Conservation (phyloP, 441 rosid species). For the Breynia disticha region DNA sequence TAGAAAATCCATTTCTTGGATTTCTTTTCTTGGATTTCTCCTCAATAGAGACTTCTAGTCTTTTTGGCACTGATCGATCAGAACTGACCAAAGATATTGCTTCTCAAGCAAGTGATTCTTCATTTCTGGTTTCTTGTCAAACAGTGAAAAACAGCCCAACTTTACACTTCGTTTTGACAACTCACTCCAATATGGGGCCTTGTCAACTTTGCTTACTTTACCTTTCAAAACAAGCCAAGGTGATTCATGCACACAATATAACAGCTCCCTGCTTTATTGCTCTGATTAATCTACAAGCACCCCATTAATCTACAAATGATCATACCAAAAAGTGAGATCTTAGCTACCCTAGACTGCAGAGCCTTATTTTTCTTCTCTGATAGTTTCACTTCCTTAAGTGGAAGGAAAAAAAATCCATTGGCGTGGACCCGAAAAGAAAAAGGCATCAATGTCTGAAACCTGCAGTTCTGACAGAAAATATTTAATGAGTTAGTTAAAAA, state of each 20-base stretch:
- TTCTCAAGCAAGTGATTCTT: constrained; percentile 24
- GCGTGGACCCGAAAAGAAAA: constrained; percentile 12
- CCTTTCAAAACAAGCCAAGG: constrained; percentile 17
- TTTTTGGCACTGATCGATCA: background rate
- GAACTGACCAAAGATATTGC: constrained; percentile 12
- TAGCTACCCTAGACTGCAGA: constrained; percentile 23
- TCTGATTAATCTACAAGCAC: background rate
- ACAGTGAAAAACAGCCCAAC: constrained; percentile 9
- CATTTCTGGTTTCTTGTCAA: constrained; percentile 15
- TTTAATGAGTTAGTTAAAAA: constrained; percentile 21
- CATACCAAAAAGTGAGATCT: constrained; percentile 6
- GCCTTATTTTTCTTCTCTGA: constrained; percentile 8
- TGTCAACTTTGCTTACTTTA: constrained; percentile 10
- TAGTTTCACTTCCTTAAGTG: constrained; percentile 16
- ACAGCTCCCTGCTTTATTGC: constrained; percentile 13
- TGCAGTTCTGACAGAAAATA: constrained; percentile 14
- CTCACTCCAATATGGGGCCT: constrained; percentile 12
- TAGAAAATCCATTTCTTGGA: constrained; percentile 6
- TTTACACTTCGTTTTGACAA: constrained; percentile 20
- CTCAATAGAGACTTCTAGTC: no score
- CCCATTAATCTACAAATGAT: constrained; percentile 11
- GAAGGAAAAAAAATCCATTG: constrained; percentile 11
- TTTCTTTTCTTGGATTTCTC: no score
- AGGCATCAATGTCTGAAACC: constrained; percentile 13
- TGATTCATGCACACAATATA: no score